These are phyloP conservation scores for Alternaria burnsii DNA, from an alignment of 2,329 filamentous ascomycete species.

Conservation along the genomic window DNA sequence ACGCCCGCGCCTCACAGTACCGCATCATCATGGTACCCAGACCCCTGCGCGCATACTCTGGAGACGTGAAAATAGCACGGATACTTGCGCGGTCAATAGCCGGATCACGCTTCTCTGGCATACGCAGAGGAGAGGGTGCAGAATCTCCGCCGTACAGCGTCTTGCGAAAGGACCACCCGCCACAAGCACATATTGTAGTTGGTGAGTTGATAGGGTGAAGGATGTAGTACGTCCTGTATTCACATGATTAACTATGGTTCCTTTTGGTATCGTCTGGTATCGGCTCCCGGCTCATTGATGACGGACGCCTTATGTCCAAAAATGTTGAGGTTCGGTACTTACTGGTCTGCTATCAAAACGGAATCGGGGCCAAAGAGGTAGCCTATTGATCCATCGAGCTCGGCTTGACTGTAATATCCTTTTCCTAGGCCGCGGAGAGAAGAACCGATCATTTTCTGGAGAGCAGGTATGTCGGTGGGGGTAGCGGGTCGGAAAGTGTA, in stretches of 20 bases:
- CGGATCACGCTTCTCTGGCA: constrained; percentile 43
- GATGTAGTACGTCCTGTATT: constrained; percentile 44
- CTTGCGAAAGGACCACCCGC: constrained; percentile 48
- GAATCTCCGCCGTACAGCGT: constrained; percentile 48
- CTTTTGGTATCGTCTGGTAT: not conserved
- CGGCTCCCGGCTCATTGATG: not conserved
- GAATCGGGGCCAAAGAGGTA: constrained; percentile 49
- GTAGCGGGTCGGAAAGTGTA: constrained; percentile 43
- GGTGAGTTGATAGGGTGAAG: constrained; percentile 35
- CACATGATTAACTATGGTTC: not conserved
- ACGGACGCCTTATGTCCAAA: constrained; percentile 11
- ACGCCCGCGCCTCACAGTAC: constrained; percentile 43
- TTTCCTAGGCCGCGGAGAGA: constrained; percentile 41
- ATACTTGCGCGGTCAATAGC: constrained; percentile 42
- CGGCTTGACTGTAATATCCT: constrained; percentile 41
- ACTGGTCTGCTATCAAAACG: constrained; percentile 43
- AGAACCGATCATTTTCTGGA: constrained; percentile 40
- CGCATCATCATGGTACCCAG: constrained; percentile 52
- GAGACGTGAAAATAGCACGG: constrained; percentile 48
- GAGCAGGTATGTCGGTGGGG: constrained; percentile 39
- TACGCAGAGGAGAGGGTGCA: constrained; percentile 39
- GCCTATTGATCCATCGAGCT: constrained; percentile 49
- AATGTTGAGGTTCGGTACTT: not conserved
- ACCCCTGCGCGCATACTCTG: constrained; percentile 37
- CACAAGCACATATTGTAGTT: constrained; percentile 42